Conservation (phyloP, 345 rosid species). For the Arabidopsis suecica region DNA sequence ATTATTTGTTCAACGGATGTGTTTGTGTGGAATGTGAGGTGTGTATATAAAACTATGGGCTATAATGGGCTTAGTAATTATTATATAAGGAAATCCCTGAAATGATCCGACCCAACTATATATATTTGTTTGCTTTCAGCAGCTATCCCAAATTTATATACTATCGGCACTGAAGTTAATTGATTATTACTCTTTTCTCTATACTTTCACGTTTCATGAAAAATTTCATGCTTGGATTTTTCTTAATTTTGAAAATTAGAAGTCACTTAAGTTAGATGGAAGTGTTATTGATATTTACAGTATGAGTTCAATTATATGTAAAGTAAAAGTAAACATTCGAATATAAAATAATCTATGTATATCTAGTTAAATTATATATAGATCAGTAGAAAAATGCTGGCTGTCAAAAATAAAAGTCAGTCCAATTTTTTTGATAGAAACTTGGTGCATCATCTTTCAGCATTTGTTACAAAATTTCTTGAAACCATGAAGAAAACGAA, state of each 20-base stretch:
- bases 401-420: too few species aligned
- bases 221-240: neutral
- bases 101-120: neutral
- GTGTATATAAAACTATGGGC: constrained; percentile 24
- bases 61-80: constrained; percentile 17
- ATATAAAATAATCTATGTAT: too few species aligned
- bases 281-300: neutral
- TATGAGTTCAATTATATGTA: neutral
- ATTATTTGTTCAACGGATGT: neutral
- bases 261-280: neutral
- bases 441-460: constrained; percentile 9
- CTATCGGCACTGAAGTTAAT: neutral
- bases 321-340: too few species aligned
- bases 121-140: neutral
- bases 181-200: too few species aligned
- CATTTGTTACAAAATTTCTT: constrained; percentile 5
- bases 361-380: too few species aligned
- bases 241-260: neutral
- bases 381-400: too few species aligned
- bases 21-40: constrained; percentile 34
- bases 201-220: too few species aligned
- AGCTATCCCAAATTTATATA: neutral
- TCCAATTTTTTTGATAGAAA: neutral
- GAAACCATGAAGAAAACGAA: neutral
- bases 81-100: constrained; percentile 15